Evolutionary conservation across 2,329 filamentous ascomycete species (phyloP).

Genomic region (Trichoderma brevicompactum): DNA sequence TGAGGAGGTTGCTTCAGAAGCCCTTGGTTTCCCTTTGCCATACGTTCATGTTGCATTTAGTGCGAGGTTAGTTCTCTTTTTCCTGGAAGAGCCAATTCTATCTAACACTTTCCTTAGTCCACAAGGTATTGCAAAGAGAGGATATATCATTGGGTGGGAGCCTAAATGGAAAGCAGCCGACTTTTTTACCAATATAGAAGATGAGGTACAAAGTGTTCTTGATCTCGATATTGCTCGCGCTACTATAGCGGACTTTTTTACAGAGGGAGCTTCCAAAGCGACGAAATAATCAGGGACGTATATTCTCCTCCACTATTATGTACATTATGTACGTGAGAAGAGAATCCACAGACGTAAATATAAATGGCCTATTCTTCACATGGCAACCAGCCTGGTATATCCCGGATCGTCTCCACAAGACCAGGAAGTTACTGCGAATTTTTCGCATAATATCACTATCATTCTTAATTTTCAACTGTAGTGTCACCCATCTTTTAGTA

Average conservation of each 20-base stretch:
- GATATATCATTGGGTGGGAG: background rate
- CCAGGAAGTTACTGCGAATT: no score
- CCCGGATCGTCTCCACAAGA: no score
- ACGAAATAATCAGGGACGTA: no score
- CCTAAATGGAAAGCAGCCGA: background rate
- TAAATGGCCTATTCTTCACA: no score
- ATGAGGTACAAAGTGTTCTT: conserved; percentile 2
- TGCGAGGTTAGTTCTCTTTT: background rate
- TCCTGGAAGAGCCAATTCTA: background rate
- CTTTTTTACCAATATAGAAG: background rate
- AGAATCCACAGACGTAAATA: no score
- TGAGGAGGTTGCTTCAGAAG: background rate
- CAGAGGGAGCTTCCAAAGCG: background rate
- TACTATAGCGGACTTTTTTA: background rate
- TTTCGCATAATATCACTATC: no score
- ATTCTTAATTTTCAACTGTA: no score
- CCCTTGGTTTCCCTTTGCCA: background rate
- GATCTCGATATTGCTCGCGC: conserved; percentile 1
- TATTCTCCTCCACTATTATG: no score
- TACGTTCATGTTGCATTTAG: conserved; percentile 1
- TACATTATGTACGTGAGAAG: no score
- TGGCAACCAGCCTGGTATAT: no score
- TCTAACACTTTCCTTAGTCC: background rate
- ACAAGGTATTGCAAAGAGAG: background rate
- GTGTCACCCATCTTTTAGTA: no score